Evolutionary conservation across 768 basidiomycete genomes (phyloP).

Genomic region (Daedaleopsis nitida): DNA sequence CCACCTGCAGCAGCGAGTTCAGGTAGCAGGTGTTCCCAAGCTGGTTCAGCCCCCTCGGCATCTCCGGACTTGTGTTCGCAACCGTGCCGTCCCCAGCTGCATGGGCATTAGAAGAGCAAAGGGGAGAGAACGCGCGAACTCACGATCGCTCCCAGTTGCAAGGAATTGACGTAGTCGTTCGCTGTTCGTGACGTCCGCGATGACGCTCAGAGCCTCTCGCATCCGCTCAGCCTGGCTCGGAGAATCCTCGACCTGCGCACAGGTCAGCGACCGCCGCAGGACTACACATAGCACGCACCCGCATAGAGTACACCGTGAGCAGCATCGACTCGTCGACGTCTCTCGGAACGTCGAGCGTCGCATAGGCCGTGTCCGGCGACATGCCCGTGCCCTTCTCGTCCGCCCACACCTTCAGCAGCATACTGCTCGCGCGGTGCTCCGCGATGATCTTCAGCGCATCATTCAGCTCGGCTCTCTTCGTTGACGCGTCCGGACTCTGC

Average conservation of each 20-base stretch:
- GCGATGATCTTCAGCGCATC: constrained; percentile 73
- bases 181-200: constrained; percentile 77
- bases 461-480: constrained; percentile 55
- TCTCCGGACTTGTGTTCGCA: constrained; percentile 54
- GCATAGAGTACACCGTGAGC: constrained; percentile 67
- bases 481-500: constrained; percentile 46
- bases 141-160: constrained; percentile 73
- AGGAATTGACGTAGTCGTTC: constrained; percentile 67
- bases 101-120: neutral
- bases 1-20: constrained; percentile 76
- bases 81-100: constrained; percentile 66
- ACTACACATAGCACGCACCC: constrained; percentile 45
- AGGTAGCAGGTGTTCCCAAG: constrained; percentile 88
- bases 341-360: constrained; percentile 65
- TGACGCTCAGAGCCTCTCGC: constrained; percentile 70
- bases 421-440: constrained; percentile 56
- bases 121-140: constrained; percentile 32
- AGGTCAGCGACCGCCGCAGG: neutral
- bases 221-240: constrained; percentile 68
- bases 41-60: constrained; percentile 87
- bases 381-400: constrained; percentile 57
- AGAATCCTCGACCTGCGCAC: constrained; percentile 65
- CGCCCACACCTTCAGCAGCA: constrained; percentile 53
- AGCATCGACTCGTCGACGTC: constrained; percentile 82
- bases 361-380: constrained; percentile 72